These are phyloP conservation scores for Pseudogymnoascus sp. DNA, from an alignment of 2,329 filamentous ascomycete genomes.

Conservation along the genomic window DNA sequence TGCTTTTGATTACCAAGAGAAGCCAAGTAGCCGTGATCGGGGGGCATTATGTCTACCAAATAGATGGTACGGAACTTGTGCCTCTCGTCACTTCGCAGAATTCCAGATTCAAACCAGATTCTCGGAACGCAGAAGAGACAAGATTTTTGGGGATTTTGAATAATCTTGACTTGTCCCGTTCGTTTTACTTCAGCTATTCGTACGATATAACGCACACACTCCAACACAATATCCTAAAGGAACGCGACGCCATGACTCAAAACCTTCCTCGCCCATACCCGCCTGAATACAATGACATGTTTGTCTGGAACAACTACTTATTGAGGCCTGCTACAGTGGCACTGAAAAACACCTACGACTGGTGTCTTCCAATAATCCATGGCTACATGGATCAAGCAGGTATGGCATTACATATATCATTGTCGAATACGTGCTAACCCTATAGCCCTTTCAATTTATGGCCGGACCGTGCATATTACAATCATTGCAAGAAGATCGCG, in stretches of 20 bases:
- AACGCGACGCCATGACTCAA: conserved; percentile 61
- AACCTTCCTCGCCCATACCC: conserved; percentile 50
- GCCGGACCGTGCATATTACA: conserved; percentile 80
- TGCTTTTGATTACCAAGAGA: conserved; percentile 92
- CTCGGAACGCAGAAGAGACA: conserved; percentile 74
- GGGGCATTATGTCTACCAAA: conserved; percentile 90
- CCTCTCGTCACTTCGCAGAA: conserved; percentile 66
- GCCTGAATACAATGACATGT: conserved; percentile 82
- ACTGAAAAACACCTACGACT: conserved; percentile 79
- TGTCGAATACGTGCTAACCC: conserved; percentile 9
- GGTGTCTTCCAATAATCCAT: conserved; percentile 93
- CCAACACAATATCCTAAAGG: conserved; percentile 81
- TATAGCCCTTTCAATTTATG: conserved; percentile 73
- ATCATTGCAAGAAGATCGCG: conserved; percentile 87
- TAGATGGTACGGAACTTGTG: conserved; percentile 87
- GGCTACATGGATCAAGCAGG: conserved; percentile 89
- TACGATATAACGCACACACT: conserved; percentile 91
- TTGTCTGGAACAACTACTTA: conserved; percentile 93
- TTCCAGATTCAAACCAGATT: conserved; percentile 64
- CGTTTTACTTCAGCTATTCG: conserved; percentile 97
- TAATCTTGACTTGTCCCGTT: conserved; percentile 80
- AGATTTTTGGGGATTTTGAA: conserved; percentile 82
- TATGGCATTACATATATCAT: conserved; percentile 18
- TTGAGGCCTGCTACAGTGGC: conserved; percentile 62
- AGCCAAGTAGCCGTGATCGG: conserved; percentile 94